Evolutionary conservation across 768 basidiomycete species (phyloP).

Genomic region (Hydnomerulius pinastri): DNA sequence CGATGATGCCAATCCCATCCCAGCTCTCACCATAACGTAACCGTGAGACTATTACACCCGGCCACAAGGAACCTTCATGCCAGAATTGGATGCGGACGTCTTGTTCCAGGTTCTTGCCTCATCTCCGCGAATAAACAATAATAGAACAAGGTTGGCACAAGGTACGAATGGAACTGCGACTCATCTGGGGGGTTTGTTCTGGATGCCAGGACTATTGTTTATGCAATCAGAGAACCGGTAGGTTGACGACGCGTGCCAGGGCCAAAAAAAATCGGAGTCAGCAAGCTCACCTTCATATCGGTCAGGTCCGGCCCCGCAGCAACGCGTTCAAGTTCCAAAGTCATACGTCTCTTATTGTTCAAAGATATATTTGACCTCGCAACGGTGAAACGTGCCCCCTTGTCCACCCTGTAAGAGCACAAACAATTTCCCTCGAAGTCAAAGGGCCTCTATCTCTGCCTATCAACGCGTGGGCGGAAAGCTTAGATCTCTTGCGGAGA

Average conservation of each 20-base stretch:
- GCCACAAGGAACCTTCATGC: conserved; percentile 3
- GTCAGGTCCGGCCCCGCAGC: conserved; percentile 10
- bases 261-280: not conserved
- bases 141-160: conserved; percentile 31
- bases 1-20: not conserved
- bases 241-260: not conserved
- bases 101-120: conserved; percentile 7
- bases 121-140: conserved; percentile 29
- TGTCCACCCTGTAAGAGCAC: conserved; percentile 16
- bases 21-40: not conserved
- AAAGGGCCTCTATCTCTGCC: conserved; percentile 5
- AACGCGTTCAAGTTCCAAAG: conserved; percentile 19
- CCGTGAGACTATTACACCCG: not conserved
- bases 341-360: conserved; percentile 29
- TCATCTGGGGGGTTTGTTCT: not conserved
- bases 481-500: conserved; percentile 20
- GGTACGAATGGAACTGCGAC: conserved; percentile 30
- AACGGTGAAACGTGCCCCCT: conserved; percentile 1
- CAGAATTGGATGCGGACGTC: too few relatives aligned
- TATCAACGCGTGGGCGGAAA: conserved; percentile 12
- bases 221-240: conserved; percentile 8
- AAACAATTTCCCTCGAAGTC: not conserved
- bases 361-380: conserved; percentile 11
- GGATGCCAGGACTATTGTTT: conserved; percentile 19
- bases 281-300: not conserved